Percentiles rank a stretch among this genome's conserved stretches.
Evolutionary conservation across 2,329 filamentous ascomycete genomes (phyloP).

Genomic region (Pyrenochaeta sp.): DNA sequence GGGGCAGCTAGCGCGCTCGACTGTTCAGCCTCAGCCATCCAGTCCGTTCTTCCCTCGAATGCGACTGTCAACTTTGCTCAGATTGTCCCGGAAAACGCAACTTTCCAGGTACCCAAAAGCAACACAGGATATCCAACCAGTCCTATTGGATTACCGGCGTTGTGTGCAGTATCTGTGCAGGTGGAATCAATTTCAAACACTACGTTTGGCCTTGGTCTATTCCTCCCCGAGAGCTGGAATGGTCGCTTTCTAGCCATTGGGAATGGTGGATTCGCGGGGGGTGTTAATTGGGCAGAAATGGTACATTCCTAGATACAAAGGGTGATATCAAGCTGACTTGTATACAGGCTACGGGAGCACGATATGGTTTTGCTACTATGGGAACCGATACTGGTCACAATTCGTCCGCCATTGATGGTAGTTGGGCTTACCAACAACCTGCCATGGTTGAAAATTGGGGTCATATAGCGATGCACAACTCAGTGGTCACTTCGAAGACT

Average conservation of each 20-base stretch:
- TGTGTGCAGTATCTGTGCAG: conserved; percentile 50
- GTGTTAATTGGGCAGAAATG: conserved; percentile 60
- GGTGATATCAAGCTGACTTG: background rate
- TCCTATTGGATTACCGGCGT: conserved; percentile 46
- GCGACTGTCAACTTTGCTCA: conserved; percentile 48
- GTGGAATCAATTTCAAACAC: conserved; percentile 44
- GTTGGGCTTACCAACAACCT: conserved; percentile 50
- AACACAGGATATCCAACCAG: conserved; percentile 52
- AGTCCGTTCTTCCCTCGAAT: conserved; percentile 41
- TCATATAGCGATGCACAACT: conserved; percentile 54
- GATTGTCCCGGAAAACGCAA: conserved; percentile 42
- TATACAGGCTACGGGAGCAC: conserved; percentile 29
- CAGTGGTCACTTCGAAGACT: conserved; percentile 57
- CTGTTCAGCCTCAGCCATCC: conserved; percentile 45
- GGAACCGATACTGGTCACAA: conserved; percentile 58
- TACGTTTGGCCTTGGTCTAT: conserved; percentile 50
- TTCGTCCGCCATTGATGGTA: conserved; percentile 38
- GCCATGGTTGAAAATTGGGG: conserved; percentile 51
- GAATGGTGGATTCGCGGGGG: conserved; percentile 57
- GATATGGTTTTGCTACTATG: conserved; percentile 54
- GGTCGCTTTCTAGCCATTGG: conserved; percentile 49
- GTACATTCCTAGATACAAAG: conserved; percentile 22
- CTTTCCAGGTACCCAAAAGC: conserved; percentile 46
- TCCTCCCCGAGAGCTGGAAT: conserved; percentile 50
- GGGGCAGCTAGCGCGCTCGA: conserved; percentile 30